Percentiles rank a stretch among this genome's conserved stretches.
Conservation (phyloP, 2,329 filamentous ascomycete species). For the Lecanoromycetidae sp. region DNA sequence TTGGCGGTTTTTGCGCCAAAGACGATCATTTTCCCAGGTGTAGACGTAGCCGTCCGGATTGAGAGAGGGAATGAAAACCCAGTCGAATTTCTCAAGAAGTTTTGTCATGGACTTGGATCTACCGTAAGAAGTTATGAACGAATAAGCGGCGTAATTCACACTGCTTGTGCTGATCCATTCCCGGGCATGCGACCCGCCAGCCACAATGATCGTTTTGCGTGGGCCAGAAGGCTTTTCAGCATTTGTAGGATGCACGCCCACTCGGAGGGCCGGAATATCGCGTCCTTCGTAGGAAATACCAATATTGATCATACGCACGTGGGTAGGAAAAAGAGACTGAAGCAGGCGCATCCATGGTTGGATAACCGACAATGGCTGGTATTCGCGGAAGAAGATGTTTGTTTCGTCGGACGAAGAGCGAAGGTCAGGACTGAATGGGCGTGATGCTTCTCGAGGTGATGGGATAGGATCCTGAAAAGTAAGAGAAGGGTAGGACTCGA, state of each 20-base stretch:
- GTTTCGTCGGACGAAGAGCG: constrained; percentile 25
- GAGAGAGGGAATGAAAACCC: constrained; percentile 74
- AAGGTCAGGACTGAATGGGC: constrained; percentile 24
- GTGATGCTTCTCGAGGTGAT: constrained; percentile 22
- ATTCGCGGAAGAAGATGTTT: constrained; percentile 83
- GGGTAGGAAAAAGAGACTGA: constrained; percentile 76
- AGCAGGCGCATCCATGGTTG: constrained; percentile 85
- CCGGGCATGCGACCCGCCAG: constrained; percentile 78
- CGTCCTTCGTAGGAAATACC: constrained; percentile 83
- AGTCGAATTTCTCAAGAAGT: constrained; percentile 72
- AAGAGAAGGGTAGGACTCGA: constrained; percentile 56
- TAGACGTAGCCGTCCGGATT: constrained; percentile 95
- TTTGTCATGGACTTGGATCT: constrained; percentile 59
- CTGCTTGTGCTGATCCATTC: constrained; percentile 95
- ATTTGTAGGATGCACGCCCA: constrained; percentile 50
- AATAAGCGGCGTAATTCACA: constrained; percentile 83
- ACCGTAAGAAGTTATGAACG: constrained; percentile 70
- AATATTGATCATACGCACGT: constrained; percentile 60
- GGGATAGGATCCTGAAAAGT: constrained; percentile 23
- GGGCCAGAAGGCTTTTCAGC: constrained; percentile 34
- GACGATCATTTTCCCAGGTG: constrained; percentile 77
- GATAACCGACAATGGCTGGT: constrained; percentile 76
- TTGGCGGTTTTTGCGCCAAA: constrained; percentile 93
- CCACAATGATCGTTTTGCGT: constrained; percentile 68
- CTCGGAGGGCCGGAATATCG: constrained; percentile 67